These are phyloP conservation scores for Chenopodium quinoa DNA, from an alignment of 148 eudicot species.

Conservation along the genomic window DNA sequence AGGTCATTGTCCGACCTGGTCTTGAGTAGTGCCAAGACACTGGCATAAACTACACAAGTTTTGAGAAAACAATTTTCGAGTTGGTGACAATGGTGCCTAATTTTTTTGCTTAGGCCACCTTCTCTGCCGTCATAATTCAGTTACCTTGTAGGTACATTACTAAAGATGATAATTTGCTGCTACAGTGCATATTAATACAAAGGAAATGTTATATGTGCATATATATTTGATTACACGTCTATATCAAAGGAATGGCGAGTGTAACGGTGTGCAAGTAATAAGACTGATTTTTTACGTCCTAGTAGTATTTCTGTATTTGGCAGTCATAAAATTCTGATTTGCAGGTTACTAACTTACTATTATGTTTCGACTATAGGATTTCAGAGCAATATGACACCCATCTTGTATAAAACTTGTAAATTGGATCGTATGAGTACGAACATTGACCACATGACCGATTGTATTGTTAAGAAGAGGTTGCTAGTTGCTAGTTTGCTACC, in stretches of 20 bases:
- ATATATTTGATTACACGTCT: neutral
- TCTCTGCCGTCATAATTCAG: neutral
- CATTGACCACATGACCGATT: too few relatives aligned
- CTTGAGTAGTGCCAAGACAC: neutral
- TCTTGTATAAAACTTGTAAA: too few relatives aligned
- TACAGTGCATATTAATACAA: slow-evolving; percentile 10
- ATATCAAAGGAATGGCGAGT: neutral
- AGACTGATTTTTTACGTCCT: too few relatives aligned
- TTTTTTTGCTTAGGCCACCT: slow-evolving; percentile 18
- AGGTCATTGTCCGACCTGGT: neutral
- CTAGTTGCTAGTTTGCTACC: too few relatives aligned
- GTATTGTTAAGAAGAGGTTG: too few relatives aligned
- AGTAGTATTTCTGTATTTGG: too few relatives aligned
- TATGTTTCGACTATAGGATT: too few relatives aligned
- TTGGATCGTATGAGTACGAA: too few relatives aligned
- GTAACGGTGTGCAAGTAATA: too few relatives aligned
- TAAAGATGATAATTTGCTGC: neutral
- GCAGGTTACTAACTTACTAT: too few relatives aligned
- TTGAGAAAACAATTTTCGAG: neutral
- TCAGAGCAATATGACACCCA: too few relatives aligned
- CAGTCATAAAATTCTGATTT: too few relatives aligned
- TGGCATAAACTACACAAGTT: neutral
- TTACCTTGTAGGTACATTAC: slow-evolving; percentile 19
- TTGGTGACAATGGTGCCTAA: slow-evolving; percentile 19
- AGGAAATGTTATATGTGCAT: neutral